Conservation (phyloP, 2,329 filamentous ascomycete species). For the Aureobasidium sp. region DNA sequence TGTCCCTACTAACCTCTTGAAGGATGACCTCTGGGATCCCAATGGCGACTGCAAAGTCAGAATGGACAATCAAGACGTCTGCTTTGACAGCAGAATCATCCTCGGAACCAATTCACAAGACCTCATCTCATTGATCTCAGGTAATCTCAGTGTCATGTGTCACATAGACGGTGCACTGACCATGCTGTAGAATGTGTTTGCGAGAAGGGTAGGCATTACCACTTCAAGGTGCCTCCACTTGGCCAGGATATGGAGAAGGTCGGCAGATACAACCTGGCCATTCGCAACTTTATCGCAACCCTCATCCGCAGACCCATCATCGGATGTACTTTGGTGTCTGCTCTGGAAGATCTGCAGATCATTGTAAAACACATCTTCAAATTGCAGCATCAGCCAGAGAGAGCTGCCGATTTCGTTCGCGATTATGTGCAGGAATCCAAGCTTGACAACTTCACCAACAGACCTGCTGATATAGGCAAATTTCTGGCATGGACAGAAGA, state of each 20-base stretch:
- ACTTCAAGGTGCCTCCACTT: neutral
- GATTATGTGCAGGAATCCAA: conserved; percentile 23
- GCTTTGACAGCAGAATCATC: conserved; percentile 2
- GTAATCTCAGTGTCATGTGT: neutral
- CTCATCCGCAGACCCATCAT: conserved; percentile 57
- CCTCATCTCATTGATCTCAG: neutral
- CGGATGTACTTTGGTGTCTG: conserved; percentile 54
- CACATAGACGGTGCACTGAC: neutral
- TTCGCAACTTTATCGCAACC: conserved; percentile 60
- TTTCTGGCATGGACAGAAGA: conserved; percentile 59
- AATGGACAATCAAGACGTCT: neutral
- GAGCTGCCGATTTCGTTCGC: conserved; percentile 18
- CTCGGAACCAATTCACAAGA: neutral
- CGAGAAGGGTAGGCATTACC: neutral
- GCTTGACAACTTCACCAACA: conserved; percentile 57
- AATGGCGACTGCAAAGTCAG: conserved; percentile 2
- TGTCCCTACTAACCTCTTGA: neutral
- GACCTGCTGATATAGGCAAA: conserved; percentile 50
- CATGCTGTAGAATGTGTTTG: neutral
- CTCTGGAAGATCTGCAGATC: conserved; percentile 52
- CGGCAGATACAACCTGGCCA: conserved; percentile 44
- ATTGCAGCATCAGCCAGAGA: conserved; percentile 25
- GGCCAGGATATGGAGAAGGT: neutral
- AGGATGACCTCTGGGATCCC: neutral
- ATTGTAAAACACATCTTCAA: conserved; percentile 50